Conservation (phyloP, 2,329 filamentous ascomycete genomes). For the Exophiala bonariae region DNA sequence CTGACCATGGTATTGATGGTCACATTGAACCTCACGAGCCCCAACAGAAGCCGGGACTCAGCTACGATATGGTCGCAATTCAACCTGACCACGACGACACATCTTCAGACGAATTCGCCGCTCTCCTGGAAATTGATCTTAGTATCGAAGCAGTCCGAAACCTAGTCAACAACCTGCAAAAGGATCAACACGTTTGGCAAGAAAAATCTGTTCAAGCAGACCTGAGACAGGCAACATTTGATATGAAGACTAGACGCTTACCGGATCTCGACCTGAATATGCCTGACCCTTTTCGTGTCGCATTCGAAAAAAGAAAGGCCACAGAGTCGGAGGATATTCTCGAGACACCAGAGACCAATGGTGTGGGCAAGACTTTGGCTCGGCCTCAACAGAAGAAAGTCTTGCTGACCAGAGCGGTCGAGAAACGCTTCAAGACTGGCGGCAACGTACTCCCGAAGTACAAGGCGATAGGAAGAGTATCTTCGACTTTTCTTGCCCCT, state of each 20-base stretch:
- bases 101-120: not conserved
- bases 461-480: conserved; percentile 24
- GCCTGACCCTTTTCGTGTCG: conserved; percentile 11
- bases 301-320: conserved; percentile 7
- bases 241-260: conserved; percentile 2
- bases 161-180: conserved; percentile 5
- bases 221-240: conserved; percentile 12
- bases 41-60: too few species aligned
- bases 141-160: conserved; percentile 4
- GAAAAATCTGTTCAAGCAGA: conserved; percentile 13
- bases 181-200: conserved; percentile 11
- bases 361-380: not conserved
- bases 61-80: too few species aligned
- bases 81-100: too few species aligned
- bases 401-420: conserved; percentile 1
- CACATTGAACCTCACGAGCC: too few species aligned
- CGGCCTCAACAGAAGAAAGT: conserved; percentile 4
- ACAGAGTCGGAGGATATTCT: not conserved
- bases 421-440: conserved; percentile 1
- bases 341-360: not conserved
- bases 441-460: conserved; percentile 20
- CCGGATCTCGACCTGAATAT: conserved; percentile 7
- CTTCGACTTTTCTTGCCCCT: conserved; percentile 23
- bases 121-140: conserved; percentile 3
- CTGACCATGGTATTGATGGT: too few species aligned